A percentile compares a stretch with the other conserved stretches of the same genome.
Conservation (phyloP, 148 eudicot genomes). For the Rhododendron kiyosumense region DNA sequence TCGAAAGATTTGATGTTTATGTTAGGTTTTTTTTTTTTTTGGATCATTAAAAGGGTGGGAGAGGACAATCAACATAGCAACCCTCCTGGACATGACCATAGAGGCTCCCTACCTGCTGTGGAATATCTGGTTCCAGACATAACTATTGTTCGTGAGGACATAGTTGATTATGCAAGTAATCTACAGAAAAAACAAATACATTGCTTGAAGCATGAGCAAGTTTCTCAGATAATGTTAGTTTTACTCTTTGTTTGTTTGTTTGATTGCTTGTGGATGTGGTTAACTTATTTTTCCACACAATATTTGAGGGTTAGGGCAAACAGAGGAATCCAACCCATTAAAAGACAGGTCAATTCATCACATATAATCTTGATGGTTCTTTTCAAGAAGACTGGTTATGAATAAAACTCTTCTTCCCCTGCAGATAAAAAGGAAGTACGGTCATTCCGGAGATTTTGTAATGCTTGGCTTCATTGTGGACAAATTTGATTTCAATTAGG, state of each 20-base stretch:
- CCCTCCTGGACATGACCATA: no score
- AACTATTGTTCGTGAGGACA: no score
- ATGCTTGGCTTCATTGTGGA: not conserved
- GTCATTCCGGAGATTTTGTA: not conserved
- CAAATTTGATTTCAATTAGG: not conserved
- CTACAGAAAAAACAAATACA: no score
- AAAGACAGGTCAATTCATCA: not conserved
- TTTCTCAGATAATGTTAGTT: not conserved
- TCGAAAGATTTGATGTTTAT: not conserved
- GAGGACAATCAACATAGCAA: no score
- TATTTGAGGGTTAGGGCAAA: not conserved
- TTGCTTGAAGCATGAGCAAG: constrained; percentile 22
- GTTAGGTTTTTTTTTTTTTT: not conserved
- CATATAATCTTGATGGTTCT: not conserved
- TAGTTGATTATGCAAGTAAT: not conserved
- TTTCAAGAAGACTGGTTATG: no score
- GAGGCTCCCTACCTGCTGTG: no score
- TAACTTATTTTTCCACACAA: not conserved
- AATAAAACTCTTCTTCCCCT: not conserved
- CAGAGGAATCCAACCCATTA: not conserved
- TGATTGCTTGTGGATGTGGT: not conserved
- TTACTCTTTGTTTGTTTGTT: not conserved
- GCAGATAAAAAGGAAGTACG: not conserved
- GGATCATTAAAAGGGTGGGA: no score
- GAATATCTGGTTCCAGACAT: no score